Base-by-base conservation (phyloP, 805 yeast species). In the Tetrapisispora pingtungensis region DNA sequence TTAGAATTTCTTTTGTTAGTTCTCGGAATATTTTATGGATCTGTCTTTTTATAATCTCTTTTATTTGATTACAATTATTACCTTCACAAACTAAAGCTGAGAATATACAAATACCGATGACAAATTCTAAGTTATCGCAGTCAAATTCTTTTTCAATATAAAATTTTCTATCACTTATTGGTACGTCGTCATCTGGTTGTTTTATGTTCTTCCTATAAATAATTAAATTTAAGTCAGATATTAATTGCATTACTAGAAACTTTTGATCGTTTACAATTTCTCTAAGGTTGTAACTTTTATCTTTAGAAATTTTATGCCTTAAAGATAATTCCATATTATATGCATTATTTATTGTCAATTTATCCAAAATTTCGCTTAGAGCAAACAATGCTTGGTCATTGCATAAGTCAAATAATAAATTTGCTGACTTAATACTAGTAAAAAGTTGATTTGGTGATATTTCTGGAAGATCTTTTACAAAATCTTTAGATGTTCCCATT, bases 251-350 rank as follows among this genome's bases (percentile, higher is more conserved):
- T 14, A 80, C 72, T 1, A 83, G 69, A 36, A 84, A 52, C 1
- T 73, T 62, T 48, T 82, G 87, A 52, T 78, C 74, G 0, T 86
- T 74, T 3, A 86, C 51, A 45, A 81, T 87, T 34, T 70, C 68
- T 2, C 78, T 63, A 0, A 83, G 56, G 12, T 78, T 49, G 10
- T 0, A 72, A 72, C 1, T 70, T 70, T n/a, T 57, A 49, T 27
- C 18, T 3, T 30, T 30, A 3, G 17, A 15, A 8, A 37, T 18
- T 17, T 15, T 41, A 32, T 24, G 19, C 19, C 37, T 40, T 95
- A 67, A 27, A 80, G 82, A 65, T 12, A 84, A 75, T 53, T 86
- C 96, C 7, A 75, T 61, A 2, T 84, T 74, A 44, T 77, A 76
- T 18, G 84, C 72, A 0, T 84, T 77, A 50, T 74, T 75, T 1